Percentiles rank a stretch among this genome's conserved stretches.
Conservation (phyloP, 257 asterid genomes). For the Nicotiana obtusifolia region DNA sequence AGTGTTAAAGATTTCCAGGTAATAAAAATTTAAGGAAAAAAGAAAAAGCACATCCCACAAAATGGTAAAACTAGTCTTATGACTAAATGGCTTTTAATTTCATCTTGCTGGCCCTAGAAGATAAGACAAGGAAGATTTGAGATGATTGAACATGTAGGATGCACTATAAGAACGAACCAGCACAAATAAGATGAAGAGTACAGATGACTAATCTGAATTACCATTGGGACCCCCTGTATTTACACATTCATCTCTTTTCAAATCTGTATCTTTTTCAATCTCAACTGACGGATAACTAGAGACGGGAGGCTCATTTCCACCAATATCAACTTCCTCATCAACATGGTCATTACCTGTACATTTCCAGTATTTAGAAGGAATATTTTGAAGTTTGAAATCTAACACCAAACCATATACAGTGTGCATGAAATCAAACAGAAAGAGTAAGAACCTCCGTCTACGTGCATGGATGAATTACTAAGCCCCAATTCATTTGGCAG, state of each 20-base stretch:
- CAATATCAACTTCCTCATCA: constrained; percentile 79
- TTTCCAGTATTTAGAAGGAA: constrained; percentile 16
- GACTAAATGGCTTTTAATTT: not conserved
- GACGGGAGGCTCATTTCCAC: constrained; percentile 77
- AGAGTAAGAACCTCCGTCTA: constrained; percentile 60
- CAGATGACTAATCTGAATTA: constrained; percentile 12
- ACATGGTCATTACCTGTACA: constrained; percentile 44
- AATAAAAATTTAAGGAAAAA: not conserved
- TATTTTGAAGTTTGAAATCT: not conserved
- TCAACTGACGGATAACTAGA: constrained; percentile 60
- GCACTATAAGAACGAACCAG: not conserved
- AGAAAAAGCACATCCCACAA: not conserved
- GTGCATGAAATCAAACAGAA: constrained; percentile 12
- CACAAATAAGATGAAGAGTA: not conserved
- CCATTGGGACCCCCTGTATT: constrained; percentile 40
- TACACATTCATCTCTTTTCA: constrained; percentile 34
- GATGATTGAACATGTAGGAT: not conserved
- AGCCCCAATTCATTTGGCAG: constrained; percentile 79
- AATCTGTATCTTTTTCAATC: constrained; percentile 49
- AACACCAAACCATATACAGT: not conserved
- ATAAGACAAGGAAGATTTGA: not conserved
- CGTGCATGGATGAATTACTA: constrained; percentile 84
- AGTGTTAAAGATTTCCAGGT: not conserved
- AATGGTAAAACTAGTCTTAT: not conserved
- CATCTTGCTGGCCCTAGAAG: not conserved